Percentiles rank a stretch among this genome's conserved stretches.
These are phyloP conservation scores for Ophiognomonia clavigignenti-juglandacearum DNA, from an alignment of 2,329 filamentous ascomycete genomes.

Conservation along the genomic window DNA sequence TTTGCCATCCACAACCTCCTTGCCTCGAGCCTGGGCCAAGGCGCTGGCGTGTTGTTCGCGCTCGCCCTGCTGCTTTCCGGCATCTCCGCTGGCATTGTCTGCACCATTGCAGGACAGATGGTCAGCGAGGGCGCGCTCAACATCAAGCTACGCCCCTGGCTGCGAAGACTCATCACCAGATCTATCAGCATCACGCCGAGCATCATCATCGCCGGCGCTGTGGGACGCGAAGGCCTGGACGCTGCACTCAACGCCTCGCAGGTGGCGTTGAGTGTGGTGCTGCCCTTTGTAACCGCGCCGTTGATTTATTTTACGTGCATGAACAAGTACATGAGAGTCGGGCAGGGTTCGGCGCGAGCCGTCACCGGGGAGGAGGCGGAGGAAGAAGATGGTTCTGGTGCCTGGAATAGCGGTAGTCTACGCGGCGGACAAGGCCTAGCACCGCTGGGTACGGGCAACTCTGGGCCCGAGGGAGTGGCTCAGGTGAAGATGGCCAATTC, in stretches of 20 bases:
- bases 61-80: constrained; percentile 76
- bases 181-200: constrained; percentile 76
- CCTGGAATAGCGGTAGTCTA: constrained; percentile 35
- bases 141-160: constrained; percentile 72
- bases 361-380: constrained; percentile 21
- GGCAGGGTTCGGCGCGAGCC: constrained; percentile 36
- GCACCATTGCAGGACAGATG: constrained; percentile 88
- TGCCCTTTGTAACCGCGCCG: constrained; percentile 79
- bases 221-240: constrained; percentile 66
- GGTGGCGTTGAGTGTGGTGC: constrained; percentile 70
- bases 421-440: constrained; percentile 48
- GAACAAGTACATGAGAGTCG: constrained; percentile 73
- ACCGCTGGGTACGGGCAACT: neutral
- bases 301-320: constrained; percentile 82
- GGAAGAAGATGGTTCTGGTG: constrained; percentile 15
- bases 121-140: constrained; percentile 77
- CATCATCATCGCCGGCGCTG: constrained; percentile 77
- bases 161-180: constrained; percentile 72
- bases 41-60: constrained; percentile 79
- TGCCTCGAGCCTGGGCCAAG: constrained; percentile 61
- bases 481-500: constrained; percentile 71
- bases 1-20: constrained; percentile 79
- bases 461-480: constrained; percentile 16
- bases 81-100: constrained; percentile 77
- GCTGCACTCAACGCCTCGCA: constrained; percentile 71